Conservation (phyloP, 2,329 filamentous ascomycete species). For the Drechmeria coniospora region DNA sequence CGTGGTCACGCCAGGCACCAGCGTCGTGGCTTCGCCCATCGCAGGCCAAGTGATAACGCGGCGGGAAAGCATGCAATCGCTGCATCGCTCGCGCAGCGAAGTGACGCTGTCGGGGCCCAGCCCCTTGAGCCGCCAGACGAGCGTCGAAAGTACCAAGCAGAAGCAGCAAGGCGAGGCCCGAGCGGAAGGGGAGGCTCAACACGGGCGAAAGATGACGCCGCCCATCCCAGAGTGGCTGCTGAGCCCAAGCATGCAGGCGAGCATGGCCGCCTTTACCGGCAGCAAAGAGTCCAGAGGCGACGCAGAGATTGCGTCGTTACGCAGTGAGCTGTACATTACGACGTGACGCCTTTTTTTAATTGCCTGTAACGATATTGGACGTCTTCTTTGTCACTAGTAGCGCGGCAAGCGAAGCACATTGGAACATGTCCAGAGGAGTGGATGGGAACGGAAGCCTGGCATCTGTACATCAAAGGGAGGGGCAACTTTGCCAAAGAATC, state of each 20-base stretch:
- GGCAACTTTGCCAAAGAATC: too few relatives aligned
- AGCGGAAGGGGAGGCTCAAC: neutral
- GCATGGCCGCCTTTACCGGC: conserved; percentile 9
- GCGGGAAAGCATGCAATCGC: conserved; percentile 31
- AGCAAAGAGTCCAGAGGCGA: neutral
- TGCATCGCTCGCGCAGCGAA: conserved; percentile 39
- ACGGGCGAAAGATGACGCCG: conserved; percentile 36
- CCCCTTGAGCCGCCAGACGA: conserved; percentile 33
- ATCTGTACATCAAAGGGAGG: too few relatives aligned
- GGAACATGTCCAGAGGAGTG: too few relatives aligned
- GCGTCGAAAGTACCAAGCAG: conserved; percentile 21
- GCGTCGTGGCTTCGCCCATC: conserved; percentile 54
- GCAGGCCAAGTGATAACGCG: conserved; percentile 49
- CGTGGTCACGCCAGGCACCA: conserved; percentile 50
- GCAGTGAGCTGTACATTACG: neutral
- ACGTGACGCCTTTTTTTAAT: too few relatives aligned
- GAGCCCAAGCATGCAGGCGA: conserved; percentile 33
- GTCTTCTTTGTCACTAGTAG: too few relatives aligned
- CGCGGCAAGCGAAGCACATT: too few relatives aligned
- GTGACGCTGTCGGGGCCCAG: conserved; percentile 31
- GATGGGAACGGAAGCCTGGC: too few relatives aligned
- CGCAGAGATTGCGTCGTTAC: neutral
- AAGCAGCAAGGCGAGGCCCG: neutral
- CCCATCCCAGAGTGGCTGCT: conserved; percentile 48
- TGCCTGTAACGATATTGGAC: too few relatives aligned